Evolutionary conservation across 805 yeast species (phyloP).

Genomic region (Candida ortonii): DNA sequence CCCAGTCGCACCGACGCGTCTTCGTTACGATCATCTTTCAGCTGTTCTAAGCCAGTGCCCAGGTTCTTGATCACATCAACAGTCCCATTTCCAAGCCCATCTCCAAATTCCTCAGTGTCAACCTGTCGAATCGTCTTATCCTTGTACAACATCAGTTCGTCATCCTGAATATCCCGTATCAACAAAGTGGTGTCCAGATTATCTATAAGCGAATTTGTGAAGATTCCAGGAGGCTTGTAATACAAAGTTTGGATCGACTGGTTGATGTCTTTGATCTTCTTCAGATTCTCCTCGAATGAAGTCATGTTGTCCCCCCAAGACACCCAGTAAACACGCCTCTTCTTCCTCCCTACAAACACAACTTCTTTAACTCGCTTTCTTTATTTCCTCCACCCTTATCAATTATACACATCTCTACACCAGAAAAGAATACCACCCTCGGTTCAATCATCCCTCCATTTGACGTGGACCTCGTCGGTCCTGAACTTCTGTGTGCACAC

Average conservation of each 20-base stretch:
- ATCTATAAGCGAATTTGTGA: constrained; percentile 23
- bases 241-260: constrained; percentile 22
- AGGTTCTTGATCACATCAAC: constrained; percentile 5
- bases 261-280: constrained; percentile 17
- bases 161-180: constrained; percentile 24
- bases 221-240: constrained; percentile 22
- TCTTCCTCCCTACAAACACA: too few species aligned
- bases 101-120: constrained; percentile 20
- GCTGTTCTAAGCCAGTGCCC: constrained; percentile 8
- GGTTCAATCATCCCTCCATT: constrained; percentile 93
- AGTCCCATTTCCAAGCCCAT: constrained; percentile 6
- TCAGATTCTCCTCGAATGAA: constrained; percentile 15
- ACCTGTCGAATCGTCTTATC: constrained; percentile 21
- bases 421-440: neutral
- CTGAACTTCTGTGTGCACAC: constrained; percentile 92
- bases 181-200: constrained; percentile 21
- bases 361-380: neutral
- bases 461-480: constrained; percentile 88
- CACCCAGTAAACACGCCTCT: too few species aligned
- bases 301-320: constrained; percentile 11
- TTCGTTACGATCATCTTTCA: constrained; percentile 17
- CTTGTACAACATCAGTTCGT: constrained; percentile 19
- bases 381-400: neutral
- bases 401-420: too few species aligned
- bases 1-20: constrained; percentile 17